Evolutionary conservation across 2,329 filamentous ascomycete species (phyloP).

Genomic region (Keithomyces neogunnii): DNA sequence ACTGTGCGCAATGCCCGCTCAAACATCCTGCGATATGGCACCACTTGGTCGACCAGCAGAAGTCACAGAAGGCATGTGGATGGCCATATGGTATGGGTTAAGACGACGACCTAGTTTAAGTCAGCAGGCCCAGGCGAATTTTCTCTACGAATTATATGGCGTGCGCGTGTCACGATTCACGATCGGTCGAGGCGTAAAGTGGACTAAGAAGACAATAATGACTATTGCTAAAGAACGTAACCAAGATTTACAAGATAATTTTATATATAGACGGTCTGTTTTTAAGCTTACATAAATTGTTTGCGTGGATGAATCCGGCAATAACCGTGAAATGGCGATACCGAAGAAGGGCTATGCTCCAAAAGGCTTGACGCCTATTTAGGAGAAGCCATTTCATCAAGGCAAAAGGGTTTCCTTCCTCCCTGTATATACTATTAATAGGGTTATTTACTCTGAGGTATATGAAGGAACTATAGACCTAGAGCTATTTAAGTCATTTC

Average conservation of each 20-base stretch:
- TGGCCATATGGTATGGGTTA: no score
- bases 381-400: conserved; percentile 11
- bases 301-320: conserved; percentile 10
- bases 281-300: conserved; percentile 9
- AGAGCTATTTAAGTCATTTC: no score
- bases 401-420: conserved; percentile 9
- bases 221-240: conserved; percentile 11
- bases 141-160: no score
- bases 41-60: no score
- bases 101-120: no score
- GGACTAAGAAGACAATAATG: no score
- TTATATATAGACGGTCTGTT: conserved; percentile 9
- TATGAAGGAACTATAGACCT: background rate
- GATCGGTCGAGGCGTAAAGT: no score
- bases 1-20: no score
- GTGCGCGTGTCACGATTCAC: no score
- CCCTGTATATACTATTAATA: conserved; percentile 7
- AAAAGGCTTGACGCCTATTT: conserved; percentile 9
- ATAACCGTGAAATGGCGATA: conserved; percentile 10
- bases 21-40: no score
- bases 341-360: conserved; percentile 9
- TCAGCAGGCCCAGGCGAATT: no score
- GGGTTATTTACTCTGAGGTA: background rate
- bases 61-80: no score
- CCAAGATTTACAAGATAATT: conserved; percentile 14